Conservation (phyloP, 2,329 filamentous ascomycete genomes). For the Aschersonia sp. region DNA sequence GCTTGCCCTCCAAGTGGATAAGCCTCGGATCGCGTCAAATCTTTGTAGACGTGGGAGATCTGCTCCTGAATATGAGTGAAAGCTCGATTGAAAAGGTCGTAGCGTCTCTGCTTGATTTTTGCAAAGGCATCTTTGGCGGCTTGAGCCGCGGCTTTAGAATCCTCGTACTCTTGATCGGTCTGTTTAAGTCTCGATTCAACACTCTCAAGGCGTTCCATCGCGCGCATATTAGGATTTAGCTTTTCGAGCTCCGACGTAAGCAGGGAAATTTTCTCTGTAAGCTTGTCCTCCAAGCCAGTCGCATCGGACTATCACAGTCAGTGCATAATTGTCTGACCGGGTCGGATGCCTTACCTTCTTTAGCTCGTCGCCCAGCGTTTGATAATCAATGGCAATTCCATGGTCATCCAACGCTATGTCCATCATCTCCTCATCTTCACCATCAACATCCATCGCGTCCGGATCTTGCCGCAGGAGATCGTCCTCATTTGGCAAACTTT, state of each 20-base stretch:
- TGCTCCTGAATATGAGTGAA: constrained; percentile 92
- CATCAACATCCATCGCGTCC: constrained; percentile 87
- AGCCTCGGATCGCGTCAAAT: constrained; percentile 78
- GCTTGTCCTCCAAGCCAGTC: constrained; percentile 54
- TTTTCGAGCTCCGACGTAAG: constrained; percentile 76
- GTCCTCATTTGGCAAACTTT: constrained; percentile 78
- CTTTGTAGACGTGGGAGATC: constrained; percentile 86
- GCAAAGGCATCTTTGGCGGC: constrained; percentile 73
- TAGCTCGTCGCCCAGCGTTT: constrained; percentile 65
- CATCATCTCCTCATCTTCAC: constrained; percentile 43
- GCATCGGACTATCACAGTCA: constrained; percentile 51
- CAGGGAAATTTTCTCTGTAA: constrained; percentile 63
- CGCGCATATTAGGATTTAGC: constrained; percentile 92
- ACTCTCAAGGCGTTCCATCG: constrained; percentile 76
- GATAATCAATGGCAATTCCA: constrained; percentile 82
- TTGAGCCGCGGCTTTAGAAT: constrained; percentile 60
- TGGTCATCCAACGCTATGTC: constrained; percentile 67
- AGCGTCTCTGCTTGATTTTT: constrained; percentile 65
- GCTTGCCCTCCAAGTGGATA: constrained; percentile 83
- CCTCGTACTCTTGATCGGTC: constrained; percentile 81
- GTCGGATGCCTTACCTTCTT: constrained; percentile 43
- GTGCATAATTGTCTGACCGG: constrained; percentile 2
- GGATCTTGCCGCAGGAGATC: constrained; percentile 60
- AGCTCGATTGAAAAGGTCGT: constrained; percentile 87
- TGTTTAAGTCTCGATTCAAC: constrained; percentile 71